Base-by-base conservation (phyloP, 768 basidiomycete genomes). In the Boletus rufocinnamomeus region DNA sequence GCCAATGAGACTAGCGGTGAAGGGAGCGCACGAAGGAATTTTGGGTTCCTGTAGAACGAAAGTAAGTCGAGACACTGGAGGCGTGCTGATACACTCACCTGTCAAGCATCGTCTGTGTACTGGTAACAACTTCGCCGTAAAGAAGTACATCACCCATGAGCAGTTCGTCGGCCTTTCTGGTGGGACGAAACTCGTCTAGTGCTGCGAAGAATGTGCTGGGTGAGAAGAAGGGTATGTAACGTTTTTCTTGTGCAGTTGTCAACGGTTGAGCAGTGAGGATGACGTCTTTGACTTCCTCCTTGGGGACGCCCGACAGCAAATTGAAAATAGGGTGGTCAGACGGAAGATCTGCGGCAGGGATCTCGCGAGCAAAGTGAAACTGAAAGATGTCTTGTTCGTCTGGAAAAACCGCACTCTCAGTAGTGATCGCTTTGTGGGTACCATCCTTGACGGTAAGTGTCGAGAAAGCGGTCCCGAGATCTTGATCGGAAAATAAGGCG, bases 41-140 rank as follows among this genome's bases (percentile, higher is more conserved):
- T 79, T 8, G 86, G 86, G 69, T 97, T 98, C 65, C 95, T 96
- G 25, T 30, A 3, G 11, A 23, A 28, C 9, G 4, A 47, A n/a
- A 34, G 23, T 63, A 27, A 62, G 45, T 13, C 2, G 13, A 28
- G 8, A 48, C 37, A 43, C 25, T 16, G 11, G 25, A 41, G 35
- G 25, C 1, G 19, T 19, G 14, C 4, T 3, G 27, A 37, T 25
- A 27, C 1, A 74, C 88, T 74, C 62, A 95, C 96, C 87, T 91
- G 69, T 97, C 93, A 6, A 98, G 78, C 83, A 98, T 84, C 2
- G 93, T 95, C 71, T 98, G 97, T 0, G 96, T 98, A 63, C 92
- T 95, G 2, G 93, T 93, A 13, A 99, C 89, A 0, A 86, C 85
- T 71, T 97, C 93, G 34, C 90, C 88, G 62, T 98, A 98, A 10